Conservation (phyloP, 2,329 filamentous ascomycete species). For the Periconia digitata region DNA sequence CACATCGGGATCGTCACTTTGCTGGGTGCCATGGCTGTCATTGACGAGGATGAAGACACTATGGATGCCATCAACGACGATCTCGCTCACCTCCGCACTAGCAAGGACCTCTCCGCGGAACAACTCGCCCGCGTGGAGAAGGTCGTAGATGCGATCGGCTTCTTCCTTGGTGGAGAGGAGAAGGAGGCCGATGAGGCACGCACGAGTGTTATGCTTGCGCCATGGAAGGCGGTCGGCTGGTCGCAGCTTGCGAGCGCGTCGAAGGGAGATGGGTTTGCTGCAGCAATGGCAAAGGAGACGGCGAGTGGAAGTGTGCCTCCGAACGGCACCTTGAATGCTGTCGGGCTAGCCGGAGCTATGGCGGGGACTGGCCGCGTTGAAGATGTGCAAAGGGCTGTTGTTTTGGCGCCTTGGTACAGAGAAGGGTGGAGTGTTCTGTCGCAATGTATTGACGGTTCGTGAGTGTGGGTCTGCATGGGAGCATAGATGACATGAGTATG, state of each 20-base stretch:
- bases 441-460: conserved; percentile 21
- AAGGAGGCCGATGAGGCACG: conserved; percentile 66
- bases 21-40: conserved; percentile 78
- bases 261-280: conserved; percentile 51
- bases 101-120: conserved; percentile 61
- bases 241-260: conserved; percentile 66
- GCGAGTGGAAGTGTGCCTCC: conserved; percentile 75
- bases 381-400: conserved; percentile 75
- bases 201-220: conserved; percentile 77
- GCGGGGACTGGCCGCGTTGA: conserved; percentile 69
- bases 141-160: conserved; percentile 73
- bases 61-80: conserved; percentile 80
- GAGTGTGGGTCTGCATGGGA: neutral
- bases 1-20: conserved; percentile 81
- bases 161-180: conserved; percentile 52
- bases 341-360: conserved; percentile 72
- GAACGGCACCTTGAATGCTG: conserved; percentile 65
- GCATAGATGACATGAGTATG: no score
- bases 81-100: conserved; percentile 70
- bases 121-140: conserved; percentile 72
- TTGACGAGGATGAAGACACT: conserved; percentile 78
- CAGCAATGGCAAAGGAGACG: conserved; percentile 81
- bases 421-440: conserved; percentile 65
- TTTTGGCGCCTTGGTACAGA: conserved; percentile 77
- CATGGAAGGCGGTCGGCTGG: conserved; percentile 81